Conservation (phyloP, 208 protist species). For the Leishmania braziliensis region DNA sequence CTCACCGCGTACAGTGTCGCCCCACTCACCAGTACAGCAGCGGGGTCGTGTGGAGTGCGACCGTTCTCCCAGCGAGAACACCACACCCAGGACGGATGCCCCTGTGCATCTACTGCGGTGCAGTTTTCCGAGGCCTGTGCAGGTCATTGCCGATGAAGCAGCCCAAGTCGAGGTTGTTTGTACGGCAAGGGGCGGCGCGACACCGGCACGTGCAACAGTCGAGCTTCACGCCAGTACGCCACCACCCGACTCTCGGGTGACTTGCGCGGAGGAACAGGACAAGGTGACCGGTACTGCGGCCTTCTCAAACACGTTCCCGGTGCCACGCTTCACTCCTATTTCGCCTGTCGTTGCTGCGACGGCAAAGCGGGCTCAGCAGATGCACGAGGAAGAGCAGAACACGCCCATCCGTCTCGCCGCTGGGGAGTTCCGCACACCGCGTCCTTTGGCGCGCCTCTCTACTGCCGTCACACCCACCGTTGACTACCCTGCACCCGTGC, state of each 20-base stretch:
- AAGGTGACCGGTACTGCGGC: conserved; percentile 5
- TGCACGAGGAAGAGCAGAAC: not conserved
- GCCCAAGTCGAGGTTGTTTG: not conserved
- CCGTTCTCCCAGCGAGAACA: not conserved
- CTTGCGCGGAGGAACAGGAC: not conserved
- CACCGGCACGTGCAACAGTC: not conserved
- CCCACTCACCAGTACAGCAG: conserved; percentile 16
- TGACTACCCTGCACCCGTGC: not conserved
- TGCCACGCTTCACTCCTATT: conserved; percentile 28
- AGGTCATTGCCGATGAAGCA: not conserved
- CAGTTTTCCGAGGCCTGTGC: not conserved
- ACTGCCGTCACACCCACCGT: conserved; percentile 10
- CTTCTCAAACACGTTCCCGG: conserved; percentile 30
- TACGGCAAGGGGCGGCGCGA: not conserved
- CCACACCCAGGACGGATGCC: not conserved
- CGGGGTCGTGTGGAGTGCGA: conserved; percentile 8
- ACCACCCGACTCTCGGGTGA: not conserved
- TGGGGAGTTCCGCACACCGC: conserved; percentile 45
- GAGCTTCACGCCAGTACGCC: not conserved
- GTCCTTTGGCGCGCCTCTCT: conserved; percentile 25
- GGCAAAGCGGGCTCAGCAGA: not conserved
- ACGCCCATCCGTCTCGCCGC: conserved; percentile 25
- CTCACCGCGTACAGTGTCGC: conserved; percentile 20
- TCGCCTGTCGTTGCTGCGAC: conserved; percentile 1
- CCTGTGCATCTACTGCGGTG: not conserved